Evolutionary conservation across 768 basidiomycete species (phyloP).

Genomic region (Leccinum rimulosum): DNA sequence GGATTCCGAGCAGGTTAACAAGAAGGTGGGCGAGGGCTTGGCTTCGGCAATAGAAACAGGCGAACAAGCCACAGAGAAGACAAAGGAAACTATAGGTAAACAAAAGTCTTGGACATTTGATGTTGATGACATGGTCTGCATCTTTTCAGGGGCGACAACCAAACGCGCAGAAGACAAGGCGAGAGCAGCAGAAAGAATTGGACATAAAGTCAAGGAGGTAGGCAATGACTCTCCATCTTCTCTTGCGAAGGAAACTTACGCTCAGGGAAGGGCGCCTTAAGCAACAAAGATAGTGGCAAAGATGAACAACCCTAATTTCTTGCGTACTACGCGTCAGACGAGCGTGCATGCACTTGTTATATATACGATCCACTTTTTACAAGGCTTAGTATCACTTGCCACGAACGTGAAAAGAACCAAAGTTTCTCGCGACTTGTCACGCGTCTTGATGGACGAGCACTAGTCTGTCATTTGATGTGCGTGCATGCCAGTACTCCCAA

Average conservation of each 20-base stretch:
- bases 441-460: no score
- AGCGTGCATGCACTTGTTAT: no score
- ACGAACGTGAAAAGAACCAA: background rate
- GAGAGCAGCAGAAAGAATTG: conserved; percentile 1
- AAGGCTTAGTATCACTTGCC: no score
- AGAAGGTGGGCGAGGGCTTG: conserved; percentile 37
- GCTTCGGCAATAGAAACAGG: conserved; percentile 42
- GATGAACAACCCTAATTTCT: conserved; percentile 11
- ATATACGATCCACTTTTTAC: no score
- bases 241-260: background rate
- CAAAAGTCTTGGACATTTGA: background rate
- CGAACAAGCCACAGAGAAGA: conserved; percentile 37
- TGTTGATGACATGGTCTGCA: background rate
- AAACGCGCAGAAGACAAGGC: conserved; percentile 3
- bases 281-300: conserved; percentile 17
- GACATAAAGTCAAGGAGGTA: conserved; percentile 14
- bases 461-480: background rate
- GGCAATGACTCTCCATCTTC: background rate
- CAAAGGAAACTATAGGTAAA: conserved; percentile 37
- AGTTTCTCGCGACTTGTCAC: background rate
- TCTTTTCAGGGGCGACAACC: background rate
- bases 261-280: conserved; percentile 10
- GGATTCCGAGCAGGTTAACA: conserved; percentile 35
- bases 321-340: background rate
- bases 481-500: background rate